These are phyloP conservation scores for Candida tammaniensis DNA, from an alignment of 805 yeast genomes.

Conservation along the genomic window DNA sequence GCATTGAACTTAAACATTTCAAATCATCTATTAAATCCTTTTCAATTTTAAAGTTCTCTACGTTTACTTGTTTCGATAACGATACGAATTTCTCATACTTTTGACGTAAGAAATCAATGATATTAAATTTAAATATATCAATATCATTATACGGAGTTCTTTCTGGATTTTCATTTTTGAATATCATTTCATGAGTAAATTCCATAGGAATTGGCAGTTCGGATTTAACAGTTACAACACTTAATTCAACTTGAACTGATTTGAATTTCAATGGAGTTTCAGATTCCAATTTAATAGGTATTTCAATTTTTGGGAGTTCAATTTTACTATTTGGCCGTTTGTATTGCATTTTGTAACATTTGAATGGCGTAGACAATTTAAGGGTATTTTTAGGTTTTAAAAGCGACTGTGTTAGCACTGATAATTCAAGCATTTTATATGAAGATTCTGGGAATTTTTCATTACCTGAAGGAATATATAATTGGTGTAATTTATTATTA, in stretches of 20 bases:
- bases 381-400: not conserved
- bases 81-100: slow-evolving; percentile 18
- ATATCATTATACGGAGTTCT: slow-evolving; percentile 10
- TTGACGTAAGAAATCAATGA: slow-evolving; percentile 21
- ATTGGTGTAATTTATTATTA: slow-evolving; percentile 18
- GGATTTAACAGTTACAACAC: slow-evolving; percentile 30
- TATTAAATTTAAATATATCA: slow-evolving; percentile 25
- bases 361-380: slow-evolving; percentile 16
- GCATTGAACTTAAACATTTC: slow-evolving; percentile 23
- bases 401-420: not conserved
- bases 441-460: slow-evolving; percentile 8
- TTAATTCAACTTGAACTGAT: slow-evolving; percentile 24
- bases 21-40: slow-evolving; percentile 27
- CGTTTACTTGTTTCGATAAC: slow-evolving; percentile 19
- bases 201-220: slow-evolving; percentile 37
- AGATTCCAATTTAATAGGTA: slow-evolving; percentile 8
- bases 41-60: slow-evolving; percentile 26
- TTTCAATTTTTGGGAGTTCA: not conserved
- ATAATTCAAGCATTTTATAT: no score
- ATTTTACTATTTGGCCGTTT: slow-evolving; percentile 17
- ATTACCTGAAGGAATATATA: slow-evolving; percentile 14
- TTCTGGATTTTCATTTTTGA: slow-evolving; percentile 17
- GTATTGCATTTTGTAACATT: slow-evolving; percentile 18
- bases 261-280: slow-evolving; percentile 22
- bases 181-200: slow-evolving; percentile 33